Base-by-base conservation (phyloP, 1,139 yeast species). In the Scheffersomyces quercinus region DNA sequence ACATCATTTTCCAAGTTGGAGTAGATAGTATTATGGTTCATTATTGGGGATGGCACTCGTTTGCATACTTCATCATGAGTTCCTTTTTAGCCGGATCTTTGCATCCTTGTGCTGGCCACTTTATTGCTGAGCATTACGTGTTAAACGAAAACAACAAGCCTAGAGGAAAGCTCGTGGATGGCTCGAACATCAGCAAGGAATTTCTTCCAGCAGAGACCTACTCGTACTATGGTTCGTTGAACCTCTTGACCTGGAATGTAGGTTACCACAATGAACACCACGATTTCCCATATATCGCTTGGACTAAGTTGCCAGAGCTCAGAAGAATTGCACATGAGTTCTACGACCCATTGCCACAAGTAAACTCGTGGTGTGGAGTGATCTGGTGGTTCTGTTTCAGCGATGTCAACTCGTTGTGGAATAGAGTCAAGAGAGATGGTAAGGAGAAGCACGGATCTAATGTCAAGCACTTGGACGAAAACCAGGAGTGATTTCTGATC, bases 251-350 rank as follows among this genome's bases (percentile, higher is more conserved):
- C 1, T 90, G 96, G 91, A 90, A 90, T 56, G 97, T 89, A 8
- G 97, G 97, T 1, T 83, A 88, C 62, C 97, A 90, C 63, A 89
- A 87, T 59, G 97, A 90, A 65, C 97, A 90, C 64, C 97, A 90
- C 58, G 97, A 90, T 65, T 90, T 90, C 73, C 97, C 97, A 1
- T 90, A 82, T 61, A 79, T 90, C 54, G 93, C 97, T 0, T 90
- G 97, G 97, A 78, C 95, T 1, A 81, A 83, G 50, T 71, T 90
- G 41, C 88, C 88, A 34, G 68, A 77, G 47, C 69, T 90, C 34
- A 75, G 86, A 47, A 61, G 67, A 39, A 78, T 88, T 37, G 97
- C 97, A 2, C 61, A 76, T 12, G 97, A 90, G 58, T 90, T 86
- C 60, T 90, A 90, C 62, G 86, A 80, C 41, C 88, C 89, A 1